A percentile compares a stretch with the other conserved stretches of the same genome.
phyloP scores from a whole-genome alignment of 1,284 basidiomycete species.

The Trametes versicolor region DNA sequence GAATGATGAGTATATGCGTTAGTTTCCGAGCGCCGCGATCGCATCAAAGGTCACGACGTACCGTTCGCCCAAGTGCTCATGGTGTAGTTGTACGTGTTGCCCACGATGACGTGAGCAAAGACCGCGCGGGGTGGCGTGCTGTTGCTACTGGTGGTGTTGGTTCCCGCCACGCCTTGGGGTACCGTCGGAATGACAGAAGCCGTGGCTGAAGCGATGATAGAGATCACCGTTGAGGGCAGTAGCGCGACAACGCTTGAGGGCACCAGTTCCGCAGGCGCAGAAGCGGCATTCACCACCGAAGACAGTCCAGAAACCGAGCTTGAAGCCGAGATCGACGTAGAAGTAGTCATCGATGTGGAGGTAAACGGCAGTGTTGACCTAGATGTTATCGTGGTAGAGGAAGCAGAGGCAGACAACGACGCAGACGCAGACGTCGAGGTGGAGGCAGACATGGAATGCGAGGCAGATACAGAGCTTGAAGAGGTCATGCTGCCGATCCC shows the following conservation, averaged over 20 bases:
- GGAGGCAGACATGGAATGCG: background rate
- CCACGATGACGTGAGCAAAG: conserved; percentile 50
- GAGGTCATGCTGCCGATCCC: conserved; percentile 12
- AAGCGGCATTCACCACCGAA: background rate
- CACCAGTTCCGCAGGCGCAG: no score
- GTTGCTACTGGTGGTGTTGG: background rate
- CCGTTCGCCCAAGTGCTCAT: conserved; percentile 47
- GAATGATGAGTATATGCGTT: no score
- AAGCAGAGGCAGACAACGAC: background rate
- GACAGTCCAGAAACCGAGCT: background rate
- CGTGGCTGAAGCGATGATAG: background rate
- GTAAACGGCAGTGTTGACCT: background rate
- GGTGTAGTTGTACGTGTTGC: conserved; percentile 52
- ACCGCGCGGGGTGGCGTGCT: conserved; percentile 25
- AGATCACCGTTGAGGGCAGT: no score
- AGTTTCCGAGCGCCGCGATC: background rate
- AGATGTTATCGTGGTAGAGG: no score
- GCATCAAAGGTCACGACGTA: conserved; percentile 22
- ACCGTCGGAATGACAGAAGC: background rate
- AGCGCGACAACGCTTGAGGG: no score
- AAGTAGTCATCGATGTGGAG: background rate
- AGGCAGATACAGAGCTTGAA: conserved; percentile 6
- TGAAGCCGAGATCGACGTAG: background rate
- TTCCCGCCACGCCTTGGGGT: background rate
- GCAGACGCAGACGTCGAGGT: background rate